Conservation (phyloP, 345 rosid genomes). For the Excoecaria cochinchinensis region DNA sequence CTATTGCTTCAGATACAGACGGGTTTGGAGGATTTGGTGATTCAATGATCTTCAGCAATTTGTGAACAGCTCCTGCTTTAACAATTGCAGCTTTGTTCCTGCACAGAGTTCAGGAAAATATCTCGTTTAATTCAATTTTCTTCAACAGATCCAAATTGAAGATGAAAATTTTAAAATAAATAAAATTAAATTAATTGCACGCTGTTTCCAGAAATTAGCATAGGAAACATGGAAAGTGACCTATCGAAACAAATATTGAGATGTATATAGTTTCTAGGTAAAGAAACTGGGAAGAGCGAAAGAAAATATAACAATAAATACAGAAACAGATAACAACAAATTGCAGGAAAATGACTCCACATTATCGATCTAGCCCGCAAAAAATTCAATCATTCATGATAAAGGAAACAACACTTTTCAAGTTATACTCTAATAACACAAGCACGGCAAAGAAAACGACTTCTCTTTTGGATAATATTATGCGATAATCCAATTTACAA, state of each 20-base stretch:
- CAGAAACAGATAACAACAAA: conserved; percentile 16
- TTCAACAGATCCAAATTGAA: conserved; percentile 1
- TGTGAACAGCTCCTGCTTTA: conserved; percentile 95
- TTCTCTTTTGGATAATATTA: background rate
- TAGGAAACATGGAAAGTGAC: conserved; percentile 43
- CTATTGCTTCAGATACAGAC: conserved; percentile 71
- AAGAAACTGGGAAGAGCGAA: background rate
- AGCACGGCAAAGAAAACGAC: background rate
- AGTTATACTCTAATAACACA: conserved; percentile 1
- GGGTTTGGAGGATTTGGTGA: conserved; percentile 45
- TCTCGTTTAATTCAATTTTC: background rate
- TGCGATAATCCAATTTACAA: background rate
- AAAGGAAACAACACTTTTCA: conserved; percentile 7
- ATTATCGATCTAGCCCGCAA: conserved; percentile 7
- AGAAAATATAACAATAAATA: background rate
- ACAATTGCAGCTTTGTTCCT: conserved; percentile 99
- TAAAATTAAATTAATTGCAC: background rate
- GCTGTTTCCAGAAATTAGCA: conserved; percentile 26
- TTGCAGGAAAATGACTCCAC: conserved; percentile 20
- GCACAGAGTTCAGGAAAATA: conserved; percentile 22
- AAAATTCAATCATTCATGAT: background rate
- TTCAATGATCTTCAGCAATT: conserved; percentile 82
- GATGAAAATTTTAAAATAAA: background rate
- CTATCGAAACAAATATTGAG: conserved; percentile 21
- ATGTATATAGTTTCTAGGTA: background rate